Conservation (phyloP, 164 flowering plant genomes). For the Berberis vulgaris region DNA sequence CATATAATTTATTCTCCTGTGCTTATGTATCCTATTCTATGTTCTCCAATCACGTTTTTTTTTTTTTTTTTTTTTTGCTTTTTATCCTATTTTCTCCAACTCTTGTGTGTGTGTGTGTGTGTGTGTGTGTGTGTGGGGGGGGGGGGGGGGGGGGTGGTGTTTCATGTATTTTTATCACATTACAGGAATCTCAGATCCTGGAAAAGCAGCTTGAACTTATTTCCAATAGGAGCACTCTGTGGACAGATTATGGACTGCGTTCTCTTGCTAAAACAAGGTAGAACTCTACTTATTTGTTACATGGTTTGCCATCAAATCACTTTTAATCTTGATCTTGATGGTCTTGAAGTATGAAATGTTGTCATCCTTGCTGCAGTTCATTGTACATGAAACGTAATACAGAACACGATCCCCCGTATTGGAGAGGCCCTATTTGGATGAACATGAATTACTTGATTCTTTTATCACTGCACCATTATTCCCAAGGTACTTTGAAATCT, state of each 20-base stretch:
- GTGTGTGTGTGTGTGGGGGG: no score
- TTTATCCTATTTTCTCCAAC: no score
- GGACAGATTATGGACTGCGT: conserved; percentile 84
- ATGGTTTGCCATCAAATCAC: not conserved
- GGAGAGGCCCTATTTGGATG: conserved; percentile 99
- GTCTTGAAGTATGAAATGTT: not conserved
- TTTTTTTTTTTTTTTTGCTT: no score
- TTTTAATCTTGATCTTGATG: conserved; percentile 1
- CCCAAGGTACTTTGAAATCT: conserved; percentile 39
- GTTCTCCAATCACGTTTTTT: no score
- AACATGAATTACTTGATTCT: conserved; percentile 96
- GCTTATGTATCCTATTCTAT: not conserved
- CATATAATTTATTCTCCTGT: not conserved
- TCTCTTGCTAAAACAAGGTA: conserved; percentile 92
- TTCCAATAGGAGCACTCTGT: conserved; percentile 65
- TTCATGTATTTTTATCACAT: not conserved
- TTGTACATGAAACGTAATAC: conserved; percentile 95
- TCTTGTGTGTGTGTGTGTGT: no score
- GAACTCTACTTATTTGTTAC: not conserved
- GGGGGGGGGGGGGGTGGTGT: no score
- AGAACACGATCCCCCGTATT: conserved; percentile 92
- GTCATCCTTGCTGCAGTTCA: conserved; percentile 37
- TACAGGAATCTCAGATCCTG: conserved; percentile 69
- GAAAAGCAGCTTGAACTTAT: conserved; percentile 86
- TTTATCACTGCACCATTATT: conserved; percentile 75